Evolutionary conservation across 805 yeast genomes (phyloP).

Genomic region (Barnettozyma botsteinii): DNA sequence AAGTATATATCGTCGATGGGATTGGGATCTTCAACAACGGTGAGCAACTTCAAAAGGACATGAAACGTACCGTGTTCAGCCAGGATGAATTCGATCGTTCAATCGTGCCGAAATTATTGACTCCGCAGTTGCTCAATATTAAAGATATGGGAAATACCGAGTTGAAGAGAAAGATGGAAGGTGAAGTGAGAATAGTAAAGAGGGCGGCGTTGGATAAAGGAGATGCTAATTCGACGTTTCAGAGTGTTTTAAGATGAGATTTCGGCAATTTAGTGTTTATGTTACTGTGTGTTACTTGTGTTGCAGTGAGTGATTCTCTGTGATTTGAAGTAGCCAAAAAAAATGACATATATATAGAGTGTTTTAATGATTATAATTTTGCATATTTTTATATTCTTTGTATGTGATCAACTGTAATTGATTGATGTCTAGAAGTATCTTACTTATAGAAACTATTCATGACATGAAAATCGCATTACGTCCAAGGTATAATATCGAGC

Average conservation of each 20-base stretch:
- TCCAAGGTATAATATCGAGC: too few relatives aligned
- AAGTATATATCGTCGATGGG: slow-evolving; percentile 47
- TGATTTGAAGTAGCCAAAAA: too few relatives aligned
- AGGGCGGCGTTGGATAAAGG: slow-evolving; percentile 26
- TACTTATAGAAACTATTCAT: too few relatives aligned
- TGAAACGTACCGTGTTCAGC: not conserved
- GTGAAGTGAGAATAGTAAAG: slow-evolving; percentile 18
- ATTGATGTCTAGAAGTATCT: too few relatives aligned
- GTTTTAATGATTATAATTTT: too few relatives aligned
- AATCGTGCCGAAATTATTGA: slow-evolving; percentile 7
- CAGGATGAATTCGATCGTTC: slow-evolving; percentile 18
- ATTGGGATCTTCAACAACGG: slow-evolving; percentile 62
- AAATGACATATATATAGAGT: too few relatives aligned
- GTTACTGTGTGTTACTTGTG: too few relatives aligned
- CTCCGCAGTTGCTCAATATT: not conserved
- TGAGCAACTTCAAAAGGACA: slow-evolving; percentile 10
- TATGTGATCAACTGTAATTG: too few relatives aligned
- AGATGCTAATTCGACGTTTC: slow-evolving; percentile 24
- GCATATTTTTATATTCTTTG: too few relatives aligned
- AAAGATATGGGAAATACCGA: too few relatives aligned
- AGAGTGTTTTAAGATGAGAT: slow-evolving; percentile 18
- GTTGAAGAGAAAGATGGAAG: slow-evolving; percentile 2
- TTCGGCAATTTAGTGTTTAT: not conserved
- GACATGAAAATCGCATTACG: too few relatives aligned
- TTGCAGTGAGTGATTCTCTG: too few relatives aligned